Percentiles rank a stretch among this genome's conserved stretches.
phyloP scores from a whole-genome alignment of 106 monocot species.

The Posidonia australis region DNA sequence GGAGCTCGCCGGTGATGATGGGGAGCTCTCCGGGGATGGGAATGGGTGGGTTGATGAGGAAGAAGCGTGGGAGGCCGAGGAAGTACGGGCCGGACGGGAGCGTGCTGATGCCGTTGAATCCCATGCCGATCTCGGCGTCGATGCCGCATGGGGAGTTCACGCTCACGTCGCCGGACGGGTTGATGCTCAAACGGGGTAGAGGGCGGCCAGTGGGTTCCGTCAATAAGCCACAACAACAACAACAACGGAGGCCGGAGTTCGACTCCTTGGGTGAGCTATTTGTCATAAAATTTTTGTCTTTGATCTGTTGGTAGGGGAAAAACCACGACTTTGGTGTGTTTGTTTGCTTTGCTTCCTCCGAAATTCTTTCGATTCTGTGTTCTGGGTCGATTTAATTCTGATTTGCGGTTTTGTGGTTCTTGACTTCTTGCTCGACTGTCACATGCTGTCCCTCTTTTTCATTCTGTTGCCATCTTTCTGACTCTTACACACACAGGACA shows the following conservation, averaged over 20 bases:
- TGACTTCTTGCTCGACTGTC: too few species aligned
- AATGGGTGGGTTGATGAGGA: conserved; percentile 10
- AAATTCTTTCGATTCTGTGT: not conserved
- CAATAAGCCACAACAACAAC: conserved; percentile 9
- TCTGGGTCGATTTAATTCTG: too few species aligned
- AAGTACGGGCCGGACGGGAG: conserved; percentile 38
- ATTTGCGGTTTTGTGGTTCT: too few species aligned
- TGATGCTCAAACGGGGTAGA: conserved; percentile 21
- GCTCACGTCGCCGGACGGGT: conserved; percentile 11
- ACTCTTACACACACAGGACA: too few species aligned
- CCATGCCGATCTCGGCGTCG: conserved; percentile 23
- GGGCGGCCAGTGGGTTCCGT: conserved; percentile 25
- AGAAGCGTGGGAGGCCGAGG: conserved; percentile 40
- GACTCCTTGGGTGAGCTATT: not conserved
- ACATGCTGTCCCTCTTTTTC: too few species aligned
- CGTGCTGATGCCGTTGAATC: conserved; percentile 12
- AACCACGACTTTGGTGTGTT: not conserved
- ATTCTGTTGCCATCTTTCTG: too few species aligned
- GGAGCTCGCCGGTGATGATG: not conserved
- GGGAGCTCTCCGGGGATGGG: not conserved
- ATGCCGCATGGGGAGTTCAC: conserved; percentile 18
- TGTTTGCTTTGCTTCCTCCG: not conserved
- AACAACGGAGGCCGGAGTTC: conserved; percentile 2
- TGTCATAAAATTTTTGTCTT: not conserved
- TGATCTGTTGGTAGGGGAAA: too few species aligned